These are phyloP conservation scores for Actinomucor elegans DNA, from an alignment of 371 early-diverging fungal genomes.

Conservation along the genomic window DNA sequence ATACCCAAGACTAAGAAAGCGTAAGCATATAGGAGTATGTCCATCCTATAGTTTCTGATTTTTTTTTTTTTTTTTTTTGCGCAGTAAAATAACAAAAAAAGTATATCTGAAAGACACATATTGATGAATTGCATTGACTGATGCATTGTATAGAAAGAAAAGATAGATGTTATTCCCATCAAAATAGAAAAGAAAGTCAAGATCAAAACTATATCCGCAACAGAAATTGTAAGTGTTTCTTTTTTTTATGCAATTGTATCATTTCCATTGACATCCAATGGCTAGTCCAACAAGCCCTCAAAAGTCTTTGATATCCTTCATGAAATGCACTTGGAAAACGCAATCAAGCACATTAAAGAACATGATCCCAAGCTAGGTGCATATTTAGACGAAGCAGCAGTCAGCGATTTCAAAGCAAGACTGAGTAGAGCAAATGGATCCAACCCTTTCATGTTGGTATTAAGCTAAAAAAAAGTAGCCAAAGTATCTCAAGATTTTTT, in stretches of 20 bases:
- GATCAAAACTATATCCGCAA: too few relatives aligned
- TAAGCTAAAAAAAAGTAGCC: not conserved
- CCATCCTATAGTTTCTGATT: too few relatives aligned
- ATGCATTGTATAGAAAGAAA: too few relatives aligned
- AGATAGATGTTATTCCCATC: not conserved
- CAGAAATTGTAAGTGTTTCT: not conserved
- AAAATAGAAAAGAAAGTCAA: not conserved
- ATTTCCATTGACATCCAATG: too few relatives aligned
- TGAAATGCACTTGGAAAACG: constrained; percentile 11
- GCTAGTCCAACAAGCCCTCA: not conserved
- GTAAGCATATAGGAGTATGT: not conserved
- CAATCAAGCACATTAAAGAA: constrained; percentile 27
- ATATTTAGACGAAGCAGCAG: constrained; percentile 16
- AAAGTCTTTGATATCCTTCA: not conserved
- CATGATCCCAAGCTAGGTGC: constrained; percentile 35
- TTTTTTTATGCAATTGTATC: too few relatives aligned
- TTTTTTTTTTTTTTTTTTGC: too few relatives aligned
- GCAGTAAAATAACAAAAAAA: not conserved
- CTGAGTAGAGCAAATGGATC: constrained; percentile 3
- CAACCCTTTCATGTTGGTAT: constrained; percentile 39
- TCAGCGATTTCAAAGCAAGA: constrained; percentile 13
- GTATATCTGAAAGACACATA: too few relatives aligned
- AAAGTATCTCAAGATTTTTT: not conserved
- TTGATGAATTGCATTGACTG: too few relatives aligned
- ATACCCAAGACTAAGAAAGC: not conserved